These are phyloP conservation scores for Pugionium dolabratum DNA, from an alignment of 345 rosid species.

Conservation along the genomic window DNA sequence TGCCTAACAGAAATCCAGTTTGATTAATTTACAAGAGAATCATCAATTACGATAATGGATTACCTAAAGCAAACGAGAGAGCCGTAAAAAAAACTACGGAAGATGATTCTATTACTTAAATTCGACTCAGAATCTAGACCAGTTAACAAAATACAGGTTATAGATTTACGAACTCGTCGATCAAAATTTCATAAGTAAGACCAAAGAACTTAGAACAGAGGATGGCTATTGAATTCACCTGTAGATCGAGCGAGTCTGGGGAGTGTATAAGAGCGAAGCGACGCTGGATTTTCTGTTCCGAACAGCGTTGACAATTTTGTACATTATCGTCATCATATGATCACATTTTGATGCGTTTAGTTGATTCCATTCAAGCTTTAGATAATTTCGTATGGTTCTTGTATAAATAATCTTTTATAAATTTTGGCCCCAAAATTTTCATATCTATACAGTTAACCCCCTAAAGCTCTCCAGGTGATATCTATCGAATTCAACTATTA, in stretches of 20 bases:
- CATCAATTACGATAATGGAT: too few species aligned
- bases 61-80: too few species aligned
- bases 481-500: too few species aligned
- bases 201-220: background rate
- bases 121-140: background rate
- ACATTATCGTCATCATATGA: slow-evolving; percentile 13
- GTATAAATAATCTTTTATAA: slow-evolving; percentile 3
- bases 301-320: slow-evolving; percentile 11
- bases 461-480: too few species aligned
- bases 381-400: background rate
- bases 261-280: slow-evolving; percentile 17
- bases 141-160: background rate
- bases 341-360: too few species aligned
- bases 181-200: background rate
- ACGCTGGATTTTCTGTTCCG: slow-evolving; percentile 14
- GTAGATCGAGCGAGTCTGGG: slow-evolving; percentile 22
- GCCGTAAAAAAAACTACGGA: background rate
- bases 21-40: background rate
- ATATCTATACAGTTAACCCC: too few species aligned
- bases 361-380: background rate
- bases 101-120: background rate
- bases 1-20: slow-evolving; percentile 3
- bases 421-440: background rate
- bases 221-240: slow-evolving; percentile 17
- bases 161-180: too few species aligned